Percentiles rank a stretch among this genome's conserved stretches.
These are phyloP conservation scores for Eucalyptus camaldulensis DNA, from an alignment of 345 rosid genomes.

Conservation along the genomic window DNA sequence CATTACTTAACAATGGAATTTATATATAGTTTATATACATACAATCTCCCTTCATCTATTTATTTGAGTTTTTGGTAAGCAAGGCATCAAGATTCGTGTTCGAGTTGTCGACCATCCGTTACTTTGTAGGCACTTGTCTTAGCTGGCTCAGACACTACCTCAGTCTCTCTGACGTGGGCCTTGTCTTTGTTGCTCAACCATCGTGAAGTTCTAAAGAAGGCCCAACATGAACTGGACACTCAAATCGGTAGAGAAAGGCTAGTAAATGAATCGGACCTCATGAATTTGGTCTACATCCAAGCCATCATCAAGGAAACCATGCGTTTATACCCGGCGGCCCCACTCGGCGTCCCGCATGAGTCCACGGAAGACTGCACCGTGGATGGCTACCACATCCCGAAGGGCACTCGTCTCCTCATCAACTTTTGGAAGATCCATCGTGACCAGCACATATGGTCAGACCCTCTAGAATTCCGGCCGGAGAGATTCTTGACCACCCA, in stretches of 20 bases:
- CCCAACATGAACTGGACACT: slow-evolving; percentile 24
- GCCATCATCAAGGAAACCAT: slow-evolving; percentile 31
- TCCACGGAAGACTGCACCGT: slow-evolving; percentile 18
- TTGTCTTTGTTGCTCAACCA: slow-evolving; percentile 27
- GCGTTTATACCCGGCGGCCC: slow-evolving; percentile 14
- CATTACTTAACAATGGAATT: neutral
- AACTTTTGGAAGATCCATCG: slow-evolving; percentile 17
- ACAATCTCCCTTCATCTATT: neutral
- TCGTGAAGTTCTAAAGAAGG: slow-evolving; percentile 2
- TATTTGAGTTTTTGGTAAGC: neutral
- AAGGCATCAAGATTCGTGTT: neutral
- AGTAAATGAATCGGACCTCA: slow-evolving; percentile 10
- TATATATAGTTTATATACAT: too few species aligned
- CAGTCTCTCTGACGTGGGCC: slow-evolving; percentile 25
- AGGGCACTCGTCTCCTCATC: slow-evolving; percentile 10
- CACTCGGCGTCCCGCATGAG: slow-evolving; percentile 17
- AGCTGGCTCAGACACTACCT: slow-evolving; percentile 28
- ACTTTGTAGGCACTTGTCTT: slow-evolving; percentile 11
- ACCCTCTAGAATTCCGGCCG: slow-evolving; percentile 13
- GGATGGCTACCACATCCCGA: slow-evolving; percentile 10
- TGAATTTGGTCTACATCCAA: slow-evolving; percentile 10
- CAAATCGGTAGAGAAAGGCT: slow-evolving; percentile 12
- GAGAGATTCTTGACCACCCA: slow-evolving; percentile 23
- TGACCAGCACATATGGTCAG: slow-evolving; percentile 12
- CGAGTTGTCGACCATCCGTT: neutral